These are phyloP conservation scores for Euphrasia arctica DNA, from an alignment of 305 asterid genomes.

Conservation along the genomic window DNA sequence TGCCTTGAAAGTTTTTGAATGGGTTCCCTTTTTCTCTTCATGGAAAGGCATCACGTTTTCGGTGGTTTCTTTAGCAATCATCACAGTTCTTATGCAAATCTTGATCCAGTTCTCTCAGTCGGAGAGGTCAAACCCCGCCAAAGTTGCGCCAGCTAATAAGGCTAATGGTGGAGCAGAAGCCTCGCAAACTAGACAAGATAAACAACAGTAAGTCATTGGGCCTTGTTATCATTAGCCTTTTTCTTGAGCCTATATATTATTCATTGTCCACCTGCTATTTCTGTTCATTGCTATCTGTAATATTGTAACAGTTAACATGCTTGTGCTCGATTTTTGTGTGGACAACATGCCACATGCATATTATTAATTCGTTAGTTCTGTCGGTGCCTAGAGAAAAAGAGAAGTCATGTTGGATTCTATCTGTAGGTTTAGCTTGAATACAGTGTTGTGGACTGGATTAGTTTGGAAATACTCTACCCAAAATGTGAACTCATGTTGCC, in stretches of 20 bases:
- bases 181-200: conserved; percentile 27
- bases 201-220: conserved; percentile 31
- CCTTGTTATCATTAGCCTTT: not conserved
- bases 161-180: conserved; percentile 31
- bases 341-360: conserved; percentile 22
- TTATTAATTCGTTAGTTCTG: conserved; percentile 18
- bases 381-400: conserved; percentile 17
- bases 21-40: conserved; percentile 62
- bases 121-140: conserved; percentile 72
- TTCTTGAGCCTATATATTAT: conserved; percentile 7
- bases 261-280: conserved; percentile 10
- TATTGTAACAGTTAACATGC: conserved; percentile 25
- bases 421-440: conserved; percentile 17
- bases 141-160: conserved; percentile 52
- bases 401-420: conserved; percentile 10
- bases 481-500: conserved; percentile 3
- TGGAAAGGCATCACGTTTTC: conserved; percentile 70
- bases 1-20: conserved; percentile 50
- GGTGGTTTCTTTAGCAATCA: conserved; percentile 42
- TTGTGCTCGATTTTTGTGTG: conserved; percentile 24
- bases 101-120: conserved; percentile 83
- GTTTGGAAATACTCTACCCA: conserved; percentile 9
- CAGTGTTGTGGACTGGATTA: conserved; percentile 20
- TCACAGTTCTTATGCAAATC: conserved; percentile 80
- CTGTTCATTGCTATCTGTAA: conserved; percentile 26